Percentiles rank a stretch among this genome's conserved stretches.
Evolutionary conservation across 257 asterid genomes (phyloP).

Genomic region (Nicotiana attenuata): DNA sequence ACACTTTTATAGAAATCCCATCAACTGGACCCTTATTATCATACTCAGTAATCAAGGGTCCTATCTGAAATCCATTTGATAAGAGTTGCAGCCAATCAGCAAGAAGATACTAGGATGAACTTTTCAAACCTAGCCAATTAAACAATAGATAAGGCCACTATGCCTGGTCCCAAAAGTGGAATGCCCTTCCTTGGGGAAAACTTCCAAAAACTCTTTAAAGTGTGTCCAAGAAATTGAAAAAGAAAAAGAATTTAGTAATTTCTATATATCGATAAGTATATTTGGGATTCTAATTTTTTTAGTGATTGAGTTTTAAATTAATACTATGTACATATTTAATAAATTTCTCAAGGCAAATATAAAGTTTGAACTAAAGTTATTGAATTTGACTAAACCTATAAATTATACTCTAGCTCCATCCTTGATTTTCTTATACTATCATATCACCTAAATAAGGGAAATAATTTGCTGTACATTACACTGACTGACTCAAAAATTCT

Average conservation of each 20-base stretch:
- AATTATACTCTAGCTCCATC: too few species aligned
- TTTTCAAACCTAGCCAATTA: constrained; percentile 42
- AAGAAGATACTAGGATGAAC: constrained; percentile 30
- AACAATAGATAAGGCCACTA: constrained; percentile 44
- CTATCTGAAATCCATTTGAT: constrained; percentile 48
- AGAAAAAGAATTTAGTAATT: neutral
- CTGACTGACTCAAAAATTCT: too few species aligned
- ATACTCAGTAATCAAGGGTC: constrained; percentile 21
- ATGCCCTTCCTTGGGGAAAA: constrained; percentile 16
- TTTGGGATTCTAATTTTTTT: rapidly evolving
- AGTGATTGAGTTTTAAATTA: too few species aligned
- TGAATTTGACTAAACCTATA: too few species aligned
- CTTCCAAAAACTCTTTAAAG: neutral
- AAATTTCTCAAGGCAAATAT: too few species aligned
- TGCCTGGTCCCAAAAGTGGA: constrained; percentile 38
- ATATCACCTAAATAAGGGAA: too few species aligned
- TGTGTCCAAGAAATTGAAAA: neutral
- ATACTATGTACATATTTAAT: too few species aligned
- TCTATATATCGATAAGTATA: neutral
- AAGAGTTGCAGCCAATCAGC: constrained; percentile 45
- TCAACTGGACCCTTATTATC: constrained; percentile 22
- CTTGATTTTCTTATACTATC: too few species aligned
- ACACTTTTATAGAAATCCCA: constrained; percentile 16
- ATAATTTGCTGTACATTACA: neutral
- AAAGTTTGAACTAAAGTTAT: too few species aligned